Percentiles rank a stretch among this genome's conserved stretches.
These are phyloP conservation scores for Gnaphalium uliginosum DNA, from an alignment of 129 eudicot species.

Conservation along the genomic window DNA sequence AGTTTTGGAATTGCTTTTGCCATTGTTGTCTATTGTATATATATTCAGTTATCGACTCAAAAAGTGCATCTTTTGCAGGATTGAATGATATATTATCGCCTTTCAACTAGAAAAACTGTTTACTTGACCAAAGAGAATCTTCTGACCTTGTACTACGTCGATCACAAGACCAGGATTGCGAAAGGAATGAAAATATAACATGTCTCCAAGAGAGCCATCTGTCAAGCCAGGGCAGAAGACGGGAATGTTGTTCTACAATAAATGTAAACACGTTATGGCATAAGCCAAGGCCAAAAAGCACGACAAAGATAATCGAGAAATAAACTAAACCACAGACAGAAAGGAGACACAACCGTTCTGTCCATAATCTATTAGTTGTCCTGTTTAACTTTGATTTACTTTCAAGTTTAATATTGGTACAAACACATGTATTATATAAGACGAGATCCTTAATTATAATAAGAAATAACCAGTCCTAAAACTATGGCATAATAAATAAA, in stretches of 20 bases:
- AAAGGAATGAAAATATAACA: constrained; percentile 82
- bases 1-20: no score
- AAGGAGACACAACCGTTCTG: neutral
- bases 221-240: constrained; percentile 67
- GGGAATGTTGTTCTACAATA: constrained; percentile 62
- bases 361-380: neutral
- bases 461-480: neutral
- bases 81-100: neutral
- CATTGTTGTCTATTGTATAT: neutral
- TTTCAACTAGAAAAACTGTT: neutral
- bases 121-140: neutral
- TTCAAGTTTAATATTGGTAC: neutral
- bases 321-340: neutral
- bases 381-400: neutral
- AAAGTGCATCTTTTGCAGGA: neutral
- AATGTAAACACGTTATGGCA: neutral
- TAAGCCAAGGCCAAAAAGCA: constrained; percentile 3
- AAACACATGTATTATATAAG: neutral
- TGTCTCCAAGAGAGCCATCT: constrained; percentile 80
- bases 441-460: neutral
- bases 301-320: neutral
- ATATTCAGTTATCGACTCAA: neutral
- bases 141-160: constrained; percentile 75
- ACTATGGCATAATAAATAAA: constrained; percentile 1
- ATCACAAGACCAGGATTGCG: constrained; percentile 75